A percentile compares a stretch with the other conserved stretches of the same genome.
Conservation (phyloP, 805 yeast genomes). For the Yamadazyma phyllophila region DNA sequence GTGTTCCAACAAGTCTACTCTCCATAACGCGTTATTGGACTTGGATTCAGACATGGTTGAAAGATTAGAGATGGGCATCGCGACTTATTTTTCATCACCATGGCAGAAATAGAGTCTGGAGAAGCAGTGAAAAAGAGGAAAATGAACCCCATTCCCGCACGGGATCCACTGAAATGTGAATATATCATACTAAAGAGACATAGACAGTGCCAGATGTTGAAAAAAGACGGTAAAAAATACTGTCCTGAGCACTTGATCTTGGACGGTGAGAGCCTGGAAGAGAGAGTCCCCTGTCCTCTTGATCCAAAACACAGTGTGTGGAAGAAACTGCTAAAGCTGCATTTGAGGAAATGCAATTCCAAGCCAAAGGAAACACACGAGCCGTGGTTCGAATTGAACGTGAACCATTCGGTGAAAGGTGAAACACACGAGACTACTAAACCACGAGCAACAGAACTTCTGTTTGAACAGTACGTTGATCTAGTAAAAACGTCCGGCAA, state of each 20-base stretch:
- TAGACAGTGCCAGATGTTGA: slow-evolving; percentile 60
- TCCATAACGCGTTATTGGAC: slow-evolving; percentile 31
- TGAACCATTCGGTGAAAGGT: slow-evolving; percentile 34
- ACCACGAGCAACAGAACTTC: too few species aligned
- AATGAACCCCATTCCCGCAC: slow-evolving; percentile 2
- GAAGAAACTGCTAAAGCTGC: slow-evolving; percentile 54
- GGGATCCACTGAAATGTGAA: slow-evolving; percentile 35
- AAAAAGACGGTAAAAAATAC: slow-evolving; percentile 45
- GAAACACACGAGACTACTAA: neutral
- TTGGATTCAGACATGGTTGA: slow-evolving; percentile 3
- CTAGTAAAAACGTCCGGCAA: slow-evolving; percentile 10
- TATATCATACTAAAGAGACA: slow-evolving; percentile 48
- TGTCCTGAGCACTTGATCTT: slow-evolving; percentile 62
- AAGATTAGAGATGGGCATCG: slow-evolving; percentile 14
- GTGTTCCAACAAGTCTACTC: slow-evolving; percentile 55
- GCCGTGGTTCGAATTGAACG: slow-evolving; percentile 52
- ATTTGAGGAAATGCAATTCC: slow-evolving; percentile 61
- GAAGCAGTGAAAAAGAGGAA: slow-evolving; percentile 10
- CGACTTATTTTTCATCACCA: slow-evolving; percentile 1
- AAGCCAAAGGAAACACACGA: slow-evolving; percentile 32
- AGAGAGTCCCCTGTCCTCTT: slow-evolving; percentile 71
- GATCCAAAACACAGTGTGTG: slow-evolving; percentile 76
- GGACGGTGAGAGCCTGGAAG: slow-evolving; percentile 16
- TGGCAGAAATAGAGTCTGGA: slow-evolving; percentile 1
- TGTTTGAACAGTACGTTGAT: slow-evolving; percentile 18